A percentile compares a stretch with the other conserved stretches of the same genome.
phyloP scores from a whole-genome alignment of 306 rosid species.

The Prunus mira region DNA sequence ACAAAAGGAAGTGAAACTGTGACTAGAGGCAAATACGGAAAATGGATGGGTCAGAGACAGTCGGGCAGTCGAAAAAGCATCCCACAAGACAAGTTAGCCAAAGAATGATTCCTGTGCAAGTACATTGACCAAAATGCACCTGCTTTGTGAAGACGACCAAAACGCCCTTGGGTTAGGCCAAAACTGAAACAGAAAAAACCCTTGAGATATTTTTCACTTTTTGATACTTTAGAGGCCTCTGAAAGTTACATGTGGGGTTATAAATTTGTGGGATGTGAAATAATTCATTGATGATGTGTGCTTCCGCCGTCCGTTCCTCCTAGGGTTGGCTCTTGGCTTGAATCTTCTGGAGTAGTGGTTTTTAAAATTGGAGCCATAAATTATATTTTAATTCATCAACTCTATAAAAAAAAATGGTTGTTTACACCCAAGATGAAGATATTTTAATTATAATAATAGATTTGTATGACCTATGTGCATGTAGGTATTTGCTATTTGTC shows the following conservation, averaged over 20 bases:
- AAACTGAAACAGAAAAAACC: background rate
- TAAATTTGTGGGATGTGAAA: constrained; percentile 16
- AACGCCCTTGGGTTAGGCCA: background rate
- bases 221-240: constrained; percentile 5
- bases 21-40: background rate
- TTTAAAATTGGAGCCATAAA: no score
- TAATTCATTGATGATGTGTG: background rate
- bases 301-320: no score
- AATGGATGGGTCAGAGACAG: constrained; percentile 19
- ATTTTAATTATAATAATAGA: no score
- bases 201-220: constrained; percentile 16
- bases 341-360: no score
- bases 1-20: background rate
- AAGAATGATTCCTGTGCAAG: background rate
- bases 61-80: constrained; percentile 23
- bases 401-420: no score
- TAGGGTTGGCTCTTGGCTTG: no score
- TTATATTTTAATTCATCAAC: no score
- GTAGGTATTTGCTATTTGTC: no score
- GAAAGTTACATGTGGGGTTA: constrained; percentile 24
- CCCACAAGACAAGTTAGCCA: constrained; percentile 4
- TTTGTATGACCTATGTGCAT: no score
- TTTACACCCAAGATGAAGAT: no score
- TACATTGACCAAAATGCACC: constrained; percentile 8
- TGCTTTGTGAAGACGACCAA: background rate